A percentile compares a stretch with the other conserved stretches of the same genome.
These are phyloP conservation scores for Coccomyxa sp. DNA, from an alignment of 139 green algal species.

Conservation along the genomic window DNA sequence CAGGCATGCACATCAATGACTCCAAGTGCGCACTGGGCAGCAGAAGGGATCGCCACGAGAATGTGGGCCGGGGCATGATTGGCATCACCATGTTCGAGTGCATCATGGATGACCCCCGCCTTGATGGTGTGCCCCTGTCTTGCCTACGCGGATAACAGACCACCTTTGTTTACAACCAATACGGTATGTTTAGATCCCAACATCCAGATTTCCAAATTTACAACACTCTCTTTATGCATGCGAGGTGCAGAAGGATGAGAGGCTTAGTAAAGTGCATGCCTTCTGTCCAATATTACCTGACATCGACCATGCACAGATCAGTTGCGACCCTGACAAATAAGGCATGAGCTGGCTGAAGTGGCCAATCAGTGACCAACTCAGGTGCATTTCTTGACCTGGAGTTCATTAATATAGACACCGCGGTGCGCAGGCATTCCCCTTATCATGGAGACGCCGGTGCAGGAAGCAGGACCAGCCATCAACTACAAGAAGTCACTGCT, in stretches of 20 bases:
- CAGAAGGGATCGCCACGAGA: conserved; percentile 20
- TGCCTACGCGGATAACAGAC: background rate
- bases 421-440: conserved; percentile 9
- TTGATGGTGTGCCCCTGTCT: conserved; percentile 17
- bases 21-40: conserved; percentile 8
- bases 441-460: conserved; percentile 25
- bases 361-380: no score
- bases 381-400: background rate
- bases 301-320: no score
- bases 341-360: no score
- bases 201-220: no score
- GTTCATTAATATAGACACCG: background rate
- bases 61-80: conserved; percentile 19
- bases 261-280: no score
- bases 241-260: no score
- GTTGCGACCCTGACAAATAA: no score
- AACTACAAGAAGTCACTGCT: conserved; percentile 13
- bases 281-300: no score
- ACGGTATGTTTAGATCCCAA: no score
- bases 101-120: conserved; percentile 15
- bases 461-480: conserved; percentile 6
- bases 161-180: no score
- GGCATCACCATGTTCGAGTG: conserved; percentile 7
- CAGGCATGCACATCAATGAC: conserved; percentile 28
- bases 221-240: no score